Evolutionary conservation across 306 rosid genomes (phyloP).

Genomic region (Pueraria montana): DNA sequence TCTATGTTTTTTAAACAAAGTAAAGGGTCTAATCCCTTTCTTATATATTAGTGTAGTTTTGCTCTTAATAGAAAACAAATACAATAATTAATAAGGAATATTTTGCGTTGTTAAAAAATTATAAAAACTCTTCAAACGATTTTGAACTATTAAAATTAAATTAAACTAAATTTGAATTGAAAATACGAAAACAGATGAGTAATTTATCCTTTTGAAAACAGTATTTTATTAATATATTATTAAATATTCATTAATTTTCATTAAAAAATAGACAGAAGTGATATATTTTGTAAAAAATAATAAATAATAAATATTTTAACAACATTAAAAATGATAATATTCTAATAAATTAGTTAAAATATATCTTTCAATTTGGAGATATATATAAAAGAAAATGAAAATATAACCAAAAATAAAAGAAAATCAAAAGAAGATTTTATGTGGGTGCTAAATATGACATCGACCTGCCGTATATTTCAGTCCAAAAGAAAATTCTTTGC

Average conservation of each 20-base stretch:
- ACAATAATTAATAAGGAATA: not conserved
- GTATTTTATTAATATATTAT: not conserved
- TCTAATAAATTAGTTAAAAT: not conserved
- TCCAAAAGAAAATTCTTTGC: slow-evolving; percentile 55
- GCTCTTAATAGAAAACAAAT: not conserved
- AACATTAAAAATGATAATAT: not conserved
- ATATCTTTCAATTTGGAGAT: not conserved
- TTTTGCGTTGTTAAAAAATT: not conserved
- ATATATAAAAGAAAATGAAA: not conserved
- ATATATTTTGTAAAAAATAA: not conserved
- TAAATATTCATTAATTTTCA: not conserved
- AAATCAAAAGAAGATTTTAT: slow-evolving; percentile 28
- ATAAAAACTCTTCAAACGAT: not conserved
- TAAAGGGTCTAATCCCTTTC: not conserved
- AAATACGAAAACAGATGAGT: not conserved
- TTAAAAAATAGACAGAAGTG: not conserved
- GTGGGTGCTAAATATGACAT: slow-evolving; percentile 53
- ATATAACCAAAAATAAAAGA: not conserved
- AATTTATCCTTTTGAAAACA: not conserved
- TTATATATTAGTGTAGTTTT: not conserved
- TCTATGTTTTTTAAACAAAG: not conserved
- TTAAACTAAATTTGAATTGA: not conserved
- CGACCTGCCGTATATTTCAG: slow-evolving; percentile 51
- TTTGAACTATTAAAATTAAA: too few relatives aligned
- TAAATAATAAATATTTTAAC: not conserved